A percentile compares a stretch with the other conserved stretches of the same genome.
These are phyloP conservation scores for Cryphonectria radicalis DNA, from an alignment of 2,329 filamentous ascomycete species.

Conservation along the genomic window DNA sequence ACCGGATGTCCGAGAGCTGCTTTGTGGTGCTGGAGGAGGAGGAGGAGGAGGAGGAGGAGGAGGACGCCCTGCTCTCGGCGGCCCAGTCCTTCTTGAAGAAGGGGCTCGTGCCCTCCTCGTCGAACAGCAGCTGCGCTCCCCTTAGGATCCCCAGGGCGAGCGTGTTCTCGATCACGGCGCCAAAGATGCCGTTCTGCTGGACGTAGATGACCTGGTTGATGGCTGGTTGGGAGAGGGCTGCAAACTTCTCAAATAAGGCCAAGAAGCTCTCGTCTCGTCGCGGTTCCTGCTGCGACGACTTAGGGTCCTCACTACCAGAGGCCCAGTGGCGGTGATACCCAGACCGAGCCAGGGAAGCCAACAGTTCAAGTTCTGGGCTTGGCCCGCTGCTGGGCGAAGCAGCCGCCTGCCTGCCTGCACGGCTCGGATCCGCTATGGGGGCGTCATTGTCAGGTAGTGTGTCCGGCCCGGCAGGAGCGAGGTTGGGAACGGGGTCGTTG, in stretches of 20 bases:
- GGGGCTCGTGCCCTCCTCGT: conserved; percentile 38
- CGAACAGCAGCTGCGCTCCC: conserved; percentile 35
- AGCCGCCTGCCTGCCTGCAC: neutral
- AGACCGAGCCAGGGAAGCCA: neutral
- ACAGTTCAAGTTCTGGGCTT: neutral
- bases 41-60: neutral
- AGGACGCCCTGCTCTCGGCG: conserved; percentile 29
- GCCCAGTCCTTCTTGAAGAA: conserved; percentile 39
- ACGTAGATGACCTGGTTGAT: conserved; percentile 26
- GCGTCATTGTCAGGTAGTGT: neutral
- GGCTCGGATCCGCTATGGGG: neutral
- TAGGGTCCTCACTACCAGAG: no score
- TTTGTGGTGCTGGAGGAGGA: neutral
- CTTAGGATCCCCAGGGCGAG: conserved; percentile 40
- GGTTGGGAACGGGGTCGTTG: conserved; percentile 1
- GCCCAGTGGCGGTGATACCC: neutral
- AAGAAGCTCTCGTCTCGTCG: conserved; percentile 14
- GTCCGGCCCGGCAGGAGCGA: neutral
- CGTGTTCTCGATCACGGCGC: conserved; percentile 43
- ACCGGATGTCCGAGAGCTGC: conserved; percentile 34
- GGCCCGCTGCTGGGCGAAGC: neutral
- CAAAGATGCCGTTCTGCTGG: conserved; percentile 38
- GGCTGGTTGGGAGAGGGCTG: conserved; percentile 13
- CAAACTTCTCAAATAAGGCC: conserved; percentile 1
- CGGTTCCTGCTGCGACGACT: neutral